Evolutionary conservation across 2,329 filamentous ascomycete species (phyloP).

Genomic region (Geosmithia putterillii): DNA sequence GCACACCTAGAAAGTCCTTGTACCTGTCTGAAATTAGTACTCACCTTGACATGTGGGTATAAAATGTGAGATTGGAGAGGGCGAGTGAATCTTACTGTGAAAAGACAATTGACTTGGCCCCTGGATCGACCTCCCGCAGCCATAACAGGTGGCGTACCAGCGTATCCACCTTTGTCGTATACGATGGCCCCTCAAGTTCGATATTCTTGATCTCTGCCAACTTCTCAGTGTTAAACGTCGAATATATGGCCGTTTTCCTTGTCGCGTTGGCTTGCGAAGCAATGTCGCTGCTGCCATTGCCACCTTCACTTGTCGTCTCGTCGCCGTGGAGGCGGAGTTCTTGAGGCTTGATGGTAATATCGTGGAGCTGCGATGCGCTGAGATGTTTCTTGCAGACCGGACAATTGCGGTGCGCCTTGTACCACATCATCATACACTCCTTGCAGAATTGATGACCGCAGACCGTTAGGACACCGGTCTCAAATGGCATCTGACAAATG

Average conservation of each 20-base stretch:
- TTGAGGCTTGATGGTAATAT: conserved; percentile 73
- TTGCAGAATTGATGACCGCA: conserved; percentile 92
- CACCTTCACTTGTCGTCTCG: not conserved
- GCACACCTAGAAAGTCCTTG: conserved; percentile 63
- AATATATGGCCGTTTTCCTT: conserved; percentile 52
- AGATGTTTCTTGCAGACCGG: conserved; percentile 72
- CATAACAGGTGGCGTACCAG: conserved; percentile 71
- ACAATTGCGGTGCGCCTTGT: conserved; percentile 59
- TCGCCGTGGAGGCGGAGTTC: conserved; percentile 51
- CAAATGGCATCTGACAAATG: conserved; percentile 71
- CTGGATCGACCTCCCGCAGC: conserved; percentile 73
- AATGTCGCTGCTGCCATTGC: not conserved
- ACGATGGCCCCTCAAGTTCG: conserved; percentile 60
- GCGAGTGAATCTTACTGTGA: conserved; percentile 49
- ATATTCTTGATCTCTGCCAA: conserved; percentile 74
- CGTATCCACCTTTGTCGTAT: conserved; percentile 84
- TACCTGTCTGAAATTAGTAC: conserved; percentile 27
- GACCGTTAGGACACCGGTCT: conserved; percentile 68
- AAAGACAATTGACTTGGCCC: conserved; percentile 87
- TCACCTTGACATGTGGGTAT: not conserved
- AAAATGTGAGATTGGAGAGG: not conserved
- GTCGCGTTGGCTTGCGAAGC: conserved; percentile 1
- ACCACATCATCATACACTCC: conserved; percentile 75
- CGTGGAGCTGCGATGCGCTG: conserved; percentile 57
- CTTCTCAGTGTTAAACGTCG: conserved; percentile 57